phyloP scores from a whole-genome alignment of 148 eudicot genomes.

The Diospyros kaki region DNA sequence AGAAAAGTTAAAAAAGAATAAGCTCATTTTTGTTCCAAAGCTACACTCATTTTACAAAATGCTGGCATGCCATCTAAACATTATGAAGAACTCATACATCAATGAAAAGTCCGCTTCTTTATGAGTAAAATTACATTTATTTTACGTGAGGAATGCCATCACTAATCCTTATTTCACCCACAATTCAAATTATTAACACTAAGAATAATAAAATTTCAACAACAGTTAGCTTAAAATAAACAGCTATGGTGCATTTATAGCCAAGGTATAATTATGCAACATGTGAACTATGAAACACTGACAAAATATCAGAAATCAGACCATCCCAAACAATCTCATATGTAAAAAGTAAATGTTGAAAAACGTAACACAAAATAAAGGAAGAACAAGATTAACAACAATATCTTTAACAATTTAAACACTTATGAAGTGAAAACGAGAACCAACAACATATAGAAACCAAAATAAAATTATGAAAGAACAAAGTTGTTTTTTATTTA shows the following conservation, averaged over 20 bases:
- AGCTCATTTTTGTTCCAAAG: too few relatives aligned
- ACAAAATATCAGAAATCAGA: not conserved
- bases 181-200: not conserved
- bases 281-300: not conserved
- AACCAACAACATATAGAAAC: too few relatives aligned
- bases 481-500: too few relatives aligned
- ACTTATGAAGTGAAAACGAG: not conserved
- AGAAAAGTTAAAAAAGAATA: not conserved
- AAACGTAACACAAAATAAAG: not conserved
- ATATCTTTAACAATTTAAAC: not conserved
- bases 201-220: not conserved
- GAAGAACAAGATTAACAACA: not conserved
- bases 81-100: not conserved
- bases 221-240: not conserved
- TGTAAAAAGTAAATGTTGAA: not conserved
- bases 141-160: not conserved
- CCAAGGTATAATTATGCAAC: not conserved
- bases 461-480: too few relatives aligned
- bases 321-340: not conserved
- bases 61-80: not conserved
- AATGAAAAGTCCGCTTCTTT: not conserved
- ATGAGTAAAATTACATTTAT: not conserved
- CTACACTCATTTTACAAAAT: too few relatives aligned
- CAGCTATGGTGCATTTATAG: not conserved
- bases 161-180: not conserved